Evolutionary conservation across 768 basidiomycete genomes (phyloP).

Genomic region (Pulveroboletus sp.): DNA sequence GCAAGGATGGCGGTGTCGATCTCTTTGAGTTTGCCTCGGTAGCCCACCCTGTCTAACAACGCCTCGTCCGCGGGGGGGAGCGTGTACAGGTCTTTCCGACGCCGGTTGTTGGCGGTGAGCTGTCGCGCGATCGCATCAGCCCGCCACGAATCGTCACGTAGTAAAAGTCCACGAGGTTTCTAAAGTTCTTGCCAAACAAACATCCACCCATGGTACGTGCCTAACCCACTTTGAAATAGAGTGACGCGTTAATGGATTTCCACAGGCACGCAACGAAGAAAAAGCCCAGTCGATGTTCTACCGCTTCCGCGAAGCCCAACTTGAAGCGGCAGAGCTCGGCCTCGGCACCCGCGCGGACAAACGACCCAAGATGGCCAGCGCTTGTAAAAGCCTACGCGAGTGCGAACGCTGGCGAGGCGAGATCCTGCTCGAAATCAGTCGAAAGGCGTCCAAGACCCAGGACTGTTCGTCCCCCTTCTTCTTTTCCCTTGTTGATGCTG

Average conservation of each 20-base stretch:
- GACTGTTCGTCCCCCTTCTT: constrained; percentile 56
- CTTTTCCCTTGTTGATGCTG: not conserved
- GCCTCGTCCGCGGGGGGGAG: constrained; percentile 66
- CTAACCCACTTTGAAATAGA: too few species aligned
- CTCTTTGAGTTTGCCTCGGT: constrained; percentile 70
- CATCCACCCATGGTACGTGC: constrained; percentile 16
- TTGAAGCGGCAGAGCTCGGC: constrained; percentile 91
- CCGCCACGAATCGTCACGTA: too few species aligned
- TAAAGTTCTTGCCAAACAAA: constrained; percentile 27
- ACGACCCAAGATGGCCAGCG: constrained; percentile 92
- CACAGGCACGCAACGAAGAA: constrained; percentile 94
- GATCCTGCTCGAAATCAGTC: constrained; percentile 87
- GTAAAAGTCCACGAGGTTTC: too few species aligned
- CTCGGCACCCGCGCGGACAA: constrained; percentile 79
- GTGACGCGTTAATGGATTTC: not conserved
- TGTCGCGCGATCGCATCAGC: too few species aligned
- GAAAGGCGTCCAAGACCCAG: constrained; percentile 98
- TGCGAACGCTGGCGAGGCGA: constrained; percentile 97
- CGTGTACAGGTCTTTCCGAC: too few species aligned
- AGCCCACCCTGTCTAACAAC: constrained; percentile 61
- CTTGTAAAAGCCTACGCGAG: constrained; percentile 87
- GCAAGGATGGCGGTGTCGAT: constrained; percentile 74
- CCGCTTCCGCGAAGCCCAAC: constrained; percentile 96
- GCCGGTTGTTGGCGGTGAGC: too few species aligned
- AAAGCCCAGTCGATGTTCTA: constrained; percentile 95